phyloP scores from a whole-genome alignment of 768 basidiomycete species.

The Termitomyces heimii region DNA sequence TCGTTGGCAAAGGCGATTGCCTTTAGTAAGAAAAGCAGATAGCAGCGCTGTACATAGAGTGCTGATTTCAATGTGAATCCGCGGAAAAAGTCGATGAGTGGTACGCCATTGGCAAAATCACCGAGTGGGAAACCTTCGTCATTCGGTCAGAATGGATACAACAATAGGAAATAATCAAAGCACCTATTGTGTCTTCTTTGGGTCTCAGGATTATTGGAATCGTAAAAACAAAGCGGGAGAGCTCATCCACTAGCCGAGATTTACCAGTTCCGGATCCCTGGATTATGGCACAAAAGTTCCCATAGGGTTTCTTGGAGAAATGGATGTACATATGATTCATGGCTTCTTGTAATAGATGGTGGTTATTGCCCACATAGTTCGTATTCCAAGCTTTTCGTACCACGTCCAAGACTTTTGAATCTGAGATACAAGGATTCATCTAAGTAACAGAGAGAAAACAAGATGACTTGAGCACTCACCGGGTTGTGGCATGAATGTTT shows the following conservation, averaged over 20 bases:
- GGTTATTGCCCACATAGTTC: not conserved
- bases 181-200: not conserved
- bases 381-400: not conserved
- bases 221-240: not conserved
- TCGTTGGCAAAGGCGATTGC: not conserved
- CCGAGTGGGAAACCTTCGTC: not conserved
- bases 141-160: not conserved
- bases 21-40: not conserved
- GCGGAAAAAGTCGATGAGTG: not conserved
- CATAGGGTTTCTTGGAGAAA: not conserved
- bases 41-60: not conserved
- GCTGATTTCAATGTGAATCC: not conserved
- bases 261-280: conserved; percentile 3
- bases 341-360: not conserved
- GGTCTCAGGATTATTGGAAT: not conserved
- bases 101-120: not conserved
- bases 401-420: too few species aligned
- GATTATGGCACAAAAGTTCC: not conserved
- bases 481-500: too few species aligned
- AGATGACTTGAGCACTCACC: too few species aligned
- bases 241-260: conserved; percentile 5
- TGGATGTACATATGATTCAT: not conserved
- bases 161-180: not conserved
- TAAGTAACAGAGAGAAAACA: too few species aligned
- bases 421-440: too few species aligned